Percentiles rank a stretch among this genome's conserved stretches.
Evolutionary conservation across 352 stramenopile species (phyloP).

Genomic region (Phytophthora syringae): DNA sequence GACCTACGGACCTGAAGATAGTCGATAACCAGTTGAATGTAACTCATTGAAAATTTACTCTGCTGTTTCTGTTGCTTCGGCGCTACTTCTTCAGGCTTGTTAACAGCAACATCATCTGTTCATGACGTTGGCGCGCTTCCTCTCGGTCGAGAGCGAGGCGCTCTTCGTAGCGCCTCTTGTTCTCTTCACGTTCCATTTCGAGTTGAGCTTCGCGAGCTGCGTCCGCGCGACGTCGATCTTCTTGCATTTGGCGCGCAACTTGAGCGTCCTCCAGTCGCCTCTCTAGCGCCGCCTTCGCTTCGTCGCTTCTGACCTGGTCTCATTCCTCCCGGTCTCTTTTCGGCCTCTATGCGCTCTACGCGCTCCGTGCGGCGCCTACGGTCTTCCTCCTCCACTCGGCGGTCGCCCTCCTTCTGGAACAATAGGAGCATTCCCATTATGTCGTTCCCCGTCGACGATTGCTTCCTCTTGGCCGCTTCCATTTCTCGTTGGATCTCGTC

Average conservation of each 20-base stretch:
- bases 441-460: neutral
- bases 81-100: too few species aligned
- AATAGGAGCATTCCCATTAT: neutral
- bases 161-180: too few species aligned
- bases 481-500: neutral
- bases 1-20: too few species aligned
- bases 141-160: too few species aligned
- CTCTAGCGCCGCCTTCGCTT: neutral
- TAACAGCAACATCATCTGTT: too few species aligned
- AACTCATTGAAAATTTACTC: too few species aligned
- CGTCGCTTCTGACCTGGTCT: neutral
- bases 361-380: neutral
- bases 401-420: neutral
- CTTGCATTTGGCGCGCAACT: neutral
- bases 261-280: neutral
- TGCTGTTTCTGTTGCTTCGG: too few species aligned
- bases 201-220: neutral
- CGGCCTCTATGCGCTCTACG: neutral
- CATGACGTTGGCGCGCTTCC: too few species aligned
- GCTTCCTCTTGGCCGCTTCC: neutral
- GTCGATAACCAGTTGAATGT: too few species aligned
- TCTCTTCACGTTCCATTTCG: neutral
- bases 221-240: neutral
- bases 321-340: neutral
- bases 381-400: neutral